Evolutionary conservation across 768 basidiomycete species (phyloP).

Genomic region (Myochromella boudieri): DNA sequence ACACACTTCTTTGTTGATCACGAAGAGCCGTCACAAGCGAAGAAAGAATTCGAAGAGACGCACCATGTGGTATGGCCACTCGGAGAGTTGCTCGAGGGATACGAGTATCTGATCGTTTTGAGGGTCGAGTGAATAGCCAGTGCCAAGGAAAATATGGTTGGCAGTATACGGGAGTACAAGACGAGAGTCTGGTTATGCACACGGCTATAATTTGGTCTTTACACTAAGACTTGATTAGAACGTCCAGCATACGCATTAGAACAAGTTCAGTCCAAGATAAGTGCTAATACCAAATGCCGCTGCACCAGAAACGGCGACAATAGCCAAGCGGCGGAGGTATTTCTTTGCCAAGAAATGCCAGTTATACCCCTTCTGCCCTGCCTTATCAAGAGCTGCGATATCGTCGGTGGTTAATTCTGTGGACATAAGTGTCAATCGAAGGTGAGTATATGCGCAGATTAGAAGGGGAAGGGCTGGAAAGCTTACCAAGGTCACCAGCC

Average conservation of each 20-base stretch:
- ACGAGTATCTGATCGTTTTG: too few relatives aligned
- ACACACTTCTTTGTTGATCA: neutral
- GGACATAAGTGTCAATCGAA: neutral
- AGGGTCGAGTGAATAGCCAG: too few relatives aligned
- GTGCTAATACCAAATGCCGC: conserved; percentile 21
- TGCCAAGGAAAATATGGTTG: too few relatives aligned
- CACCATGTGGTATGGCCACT: neutral
- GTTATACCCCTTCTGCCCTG: conserved; percentile 44
- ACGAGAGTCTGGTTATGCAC: too few relatives aligned
- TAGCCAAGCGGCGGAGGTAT: conserved; percentile 13
- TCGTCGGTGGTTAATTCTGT: conserved; percentile 52
- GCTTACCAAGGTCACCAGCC: conserved; percentile 63
- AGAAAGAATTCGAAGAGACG: neutral
- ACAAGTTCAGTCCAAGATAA: conserved; percentile 20
- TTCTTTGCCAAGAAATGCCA: conserved; percentile 6
- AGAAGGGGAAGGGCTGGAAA: too few relatives aligned
- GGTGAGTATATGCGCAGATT: neutral
- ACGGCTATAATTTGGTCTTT: too few relatives aligned
- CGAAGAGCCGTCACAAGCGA: neutral
- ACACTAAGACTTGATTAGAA: too few relatives aligned
- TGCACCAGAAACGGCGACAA: conserved; percentile 20
- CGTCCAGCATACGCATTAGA: conserved; percentile 15
- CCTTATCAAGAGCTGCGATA: conserved; percentile 54
- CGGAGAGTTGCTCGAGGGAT: neutral
- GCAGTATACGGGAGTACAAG: too few relatives aligned